phyloP scores from a whole-genome alignment of 1,284 basidiomycete species.

The Moesziomyces globuligerus region DNA sequence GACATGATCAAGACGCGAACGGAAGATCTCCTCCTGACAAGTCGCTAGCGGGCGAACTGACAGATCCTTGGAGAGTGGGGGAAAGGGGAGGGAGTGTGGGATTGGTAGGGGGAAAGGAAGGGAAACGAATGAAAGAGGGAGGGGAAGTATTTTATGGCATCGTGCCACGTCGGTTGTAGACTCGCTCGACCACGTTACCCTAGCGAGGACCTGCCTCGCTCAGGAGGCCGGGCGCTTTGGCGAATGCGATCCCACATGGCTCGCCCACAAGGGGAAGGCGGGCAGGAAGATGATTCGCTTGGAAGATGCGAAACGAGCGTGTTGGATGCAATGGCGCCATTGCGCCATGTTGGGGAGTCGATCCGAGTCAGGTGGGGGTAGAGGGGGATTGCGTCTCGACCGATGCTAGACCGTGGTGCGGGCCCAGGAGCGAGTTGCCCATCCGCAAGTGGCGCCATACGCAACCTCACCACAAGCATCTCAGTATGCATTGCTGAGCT shows the following conservation, averaged over 20 bases:
- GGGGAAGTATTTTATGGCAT: constrained; percentile 12
- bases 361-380: background rate
- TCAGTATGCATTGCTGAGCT: no score
- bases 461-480: no score
- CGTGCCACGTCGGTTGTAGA: no score
- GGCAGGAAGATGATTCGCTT: background rate
- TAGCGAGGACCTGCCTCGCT: background rate
- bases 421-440: no score
- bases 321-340: constrained; percentile 2
- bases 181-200: background rate
- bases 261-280: background rate
- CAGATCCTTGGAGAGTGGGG: constrained; percentile 29
- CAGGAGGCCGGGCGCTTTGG: background rate
- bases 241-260: background rate
- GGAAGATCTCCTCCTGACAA: constrained; percentile 35
- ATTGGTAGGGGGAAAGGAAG: background rate
- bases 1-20: constrained; percentile 18
- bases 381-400: no score
- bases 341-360: background rate
- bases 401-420: no score
- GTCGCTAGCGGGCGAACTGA: background rate
- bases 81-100: background rate
- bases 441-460: no score
- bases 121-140: background rate
- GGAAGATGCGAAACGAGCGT: background rate